Evolutionary conservation across 2,329 filamentous ascomycete species (phyloP).

Genomic region (Taxawa tesnikishii): DNA sequence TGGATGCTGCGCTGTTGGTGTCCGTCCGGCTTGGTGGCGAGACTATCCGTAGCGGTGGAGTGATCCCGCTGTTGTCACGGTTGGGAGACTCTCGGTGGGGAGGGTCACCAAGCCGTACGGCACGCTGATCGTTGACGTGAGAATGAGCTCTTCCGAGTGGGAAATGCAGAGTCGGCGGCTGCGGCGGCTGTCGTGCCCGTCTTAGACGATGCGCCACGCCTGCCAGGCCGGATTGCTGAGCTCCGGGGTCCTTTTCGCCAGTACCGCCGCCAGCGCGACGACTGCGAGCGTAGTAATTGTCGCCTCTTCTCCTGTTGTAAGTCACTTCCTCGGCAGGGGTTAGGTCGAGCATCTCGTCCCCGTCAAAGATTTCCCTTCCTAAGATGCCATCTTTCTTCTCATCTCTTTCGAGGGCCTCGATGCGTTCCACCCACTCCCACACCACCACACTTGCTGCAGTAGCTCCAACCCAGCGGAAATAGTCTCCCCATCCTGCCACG

Average conservation of each 20-base stretch:
- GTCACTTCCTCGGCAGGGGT: conserved; percentile 46
- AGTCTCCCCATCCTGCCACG: conserved; percentile 86
- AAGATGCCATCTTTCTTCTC: conserved; percentile 90
- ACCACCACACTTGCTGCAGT: conserved; percentile 92
- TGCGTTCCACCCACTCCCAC: conserved; percentile 96
- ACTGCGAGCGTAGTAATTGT: conserved; percentile 9
- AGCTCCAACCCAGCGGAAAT: conserved; percentile 91
- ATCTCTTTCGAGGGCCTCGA: conserved; percentile 82
- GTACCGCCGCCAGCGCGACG: conserved; percentile 20
- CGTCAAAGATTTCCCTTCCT: conserved; percentile 83
- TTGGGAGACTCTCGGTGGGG: conserved; percentile 9
- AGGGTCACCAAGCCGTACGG: conserved; percentile 11
- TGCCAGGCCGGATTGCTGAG: conserved; percentile 9
- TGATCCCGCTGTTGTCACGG: conserved; percentile 14
- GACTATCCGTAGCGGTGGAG: conserved; percentile 33
- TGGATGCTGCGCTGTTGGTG: conserved; percentile 50
- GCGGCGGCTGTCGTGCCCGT: conserved; percentile 10
- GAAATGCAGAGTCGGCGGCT: conserved; percentile 15
- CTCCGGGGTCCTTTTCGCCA: conserved; percentile 9
- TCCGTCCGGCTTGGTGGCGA: conserved; percentile 49
- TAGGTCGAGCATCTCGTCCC: conserved; percentile 78
- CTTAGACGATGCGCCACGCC: conserved; percentile 14
- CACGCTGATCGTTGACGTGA: conserved; percentile 5
- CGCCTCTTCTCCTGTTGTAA: conserved; percentile 17
- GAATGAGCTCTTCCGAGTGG: conserved; percentile 20